Evolutionary conservation across 2,329 filamentous ascomycete species (phyloP), one percentile per base, ranked within the genome.

Genomic region (Exophiala xenobiotica): DNA sequence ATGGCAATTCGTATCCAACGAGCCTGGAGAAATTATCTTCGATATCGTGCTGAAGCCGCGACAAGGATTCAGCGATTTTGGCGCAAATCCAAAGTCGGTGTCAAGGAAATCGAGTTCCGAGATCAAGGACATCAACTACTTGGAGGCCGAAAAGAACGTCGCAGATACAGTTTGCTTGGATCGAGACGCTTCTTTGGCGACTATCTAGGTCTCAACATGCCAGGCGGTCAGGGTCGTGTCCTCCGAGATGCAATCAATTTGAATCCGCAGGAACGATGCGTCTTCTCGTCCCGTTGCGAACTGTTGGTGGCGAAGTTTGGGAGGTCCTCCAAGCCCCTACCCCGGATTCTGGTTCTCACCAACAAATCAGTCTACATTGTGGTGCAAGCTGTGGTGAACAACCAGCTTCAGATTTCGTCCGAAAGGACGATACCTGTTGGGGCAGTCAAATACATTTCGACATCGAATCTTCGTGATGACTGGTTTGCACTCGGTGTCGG

Each of bases 1-100:
- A 97, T 99, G 93, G 93, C 93, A 3, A 95, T 92, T 54, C 84
- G 93, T 53, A 97, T 99, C 53, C 93, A 99, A 73, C 83, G 93
- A 61, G 93, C 95, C 66, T 99, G 93, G 93, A 83, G 93, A 63
- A 95, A 95, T 46, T 97, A 96, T 66, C 79, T 97, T 33, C 85
- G 92, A 4, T 97, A 97, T 70, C 83, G 93, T 38, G 87, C 84
- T 20, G 93, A 99, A 71, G 93, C 89, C 53, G 93, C 93, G 5
- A 96, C 87, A 11, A 83, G 93, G 26, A 97, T 99, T 60, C 93
- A 97, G 68, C 82, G 90, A 35, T 91, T 96, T 75, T 99, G 91
- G 91, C 82, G 92, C 64, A 91, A 93, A 72, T 91, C 95, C 74
- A 88, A 87, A 52, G 88, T 89, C 11, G 92, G 92, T 35, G 85